These are phyloP conservation scores for Cryoendolithus antarcticus DNA, from an alignment of 2,329 filamentous ascomycete species.

Conservation along the genomic window DNA sequence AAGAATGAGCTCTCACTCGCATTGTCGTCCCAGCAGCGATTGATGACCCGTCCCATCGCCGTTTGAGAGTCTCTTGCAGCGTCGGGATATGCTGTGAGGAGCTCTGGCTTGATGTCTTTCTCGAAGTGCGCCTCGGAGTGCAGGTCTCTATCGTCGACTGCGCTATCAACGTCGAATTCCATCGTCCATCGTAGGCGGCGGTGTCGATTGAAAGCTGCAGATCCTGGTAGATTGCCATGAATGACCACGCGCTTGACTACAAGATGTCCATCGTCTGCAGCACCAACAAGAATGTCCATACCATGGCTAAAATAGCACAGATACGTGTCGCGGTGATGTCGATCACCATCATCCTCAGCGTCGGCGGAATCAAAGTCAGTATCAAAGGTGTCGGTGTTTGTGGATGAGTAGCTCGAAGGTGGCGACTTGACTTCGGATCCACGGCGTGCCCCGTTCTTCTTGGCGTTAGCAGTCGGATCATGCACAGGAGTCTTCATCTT, in stretches of 20 bases:
- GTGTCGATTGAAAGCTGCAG: conserved; percentile 92
- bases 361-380: conserved; percentile 35
- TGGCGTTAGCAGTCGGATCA: conserved; percentile 13
- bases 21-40: conserved; percentile 22
- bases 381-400: conserved; percentile 31
- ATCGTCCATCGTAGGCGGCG: conserved; percentile 75
- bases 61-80: conserved; percentile 35
- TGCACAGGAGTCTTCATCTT: conserved; percentile 16
- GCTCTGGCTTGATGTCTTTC: conserved; percentile 48
- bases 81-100: conserved; percentile 34
- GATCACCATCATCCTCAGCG: conserved; percentile 50
- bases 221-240: conserved; percentile 89
- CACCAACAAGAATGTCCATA: conserved; percentile 82
- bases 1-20: conserved; percentile 22
- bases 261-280: conserved; percentile 37
- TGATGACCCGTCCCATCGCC: conserved; percentile 32
- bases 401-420: conserved; percentile 26
- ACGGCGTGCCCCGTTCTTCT: conserved; percentile 10
- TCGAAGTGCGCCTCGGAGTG: conserved; percentile 67
- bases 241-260: conserved; percentile 87
- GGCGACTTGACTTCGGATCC: conserved; percentile 9
- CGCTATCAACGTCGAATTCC: conserved; percentile 25
- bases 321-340: conserved; percentile 50
- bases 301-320: conserved; percentile 97
- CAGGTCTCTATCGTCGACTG: conserved; percentile 33